Base-by-base conservation (phyloP, 495 filamentous ascomycete species). In the Neurospora terricola region DNA sequence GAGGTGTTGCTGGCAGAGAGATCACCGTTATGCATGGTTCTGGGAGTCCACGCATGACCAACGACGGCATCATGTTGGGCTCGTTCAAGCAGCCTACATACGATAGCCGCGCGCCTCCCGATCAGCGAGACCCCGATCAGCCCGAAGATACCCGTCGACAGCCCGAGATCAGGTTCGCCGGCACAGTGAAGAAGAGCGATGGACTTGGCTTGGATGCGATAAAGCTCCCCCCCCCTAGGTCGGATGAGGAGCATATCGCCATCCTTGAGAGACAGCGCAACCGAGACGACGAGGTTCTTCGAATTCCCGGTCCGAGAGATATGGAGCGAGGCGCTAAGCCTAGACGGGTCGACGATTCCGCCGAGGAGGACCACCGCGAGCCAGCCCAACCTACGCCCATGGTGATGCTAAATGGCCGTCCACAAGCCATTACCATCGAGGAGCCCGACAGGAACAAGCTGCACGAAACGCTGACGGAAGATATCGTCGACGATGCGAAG, bases 261-360 rank as follows among this genome's bases (percentile, higher is more conserved):
- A 93, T 98, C 77, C 80, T 97, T 21, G 90, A 97, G 80, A 90
- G 92, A 23, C 94, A 96, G 77, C 87, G 93, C n/a, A 90, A 91
- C 70, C 84, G 85, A 5, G 91, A 91, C 72, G 90, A 91, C 76
- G 87, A 87, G 16, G 88, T 92, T 1, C 80, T 97, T 37, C 90
- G 93, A 27, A 97, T 98, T 73, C 94, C 94, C 0, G 93, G 93
- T 59, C 94, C 94, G 3, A 85, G 93, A 76, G 94, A 96, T 75
- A 93, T 91, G 72, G 94, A 98, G 73, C 88, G 87, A 30, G 94
- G 94, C 36, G 86, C 91, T 27, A 82, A 90, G 5, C 94, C 94
- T 0, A 79, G 90, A 74, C 82, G 86, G 6, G 80, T 95, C 18
- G 80, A 81, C 5, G 73, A 75, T 42, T 78, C 78, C 4, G 76